Percentiles rank a stretch among this genome's conserved stretches.
These are phyloP conservation scores for Chlamydomonas sp. DNA, from an alignment of 139 green algal genomes.

Conservation along the genomic window DNA sequence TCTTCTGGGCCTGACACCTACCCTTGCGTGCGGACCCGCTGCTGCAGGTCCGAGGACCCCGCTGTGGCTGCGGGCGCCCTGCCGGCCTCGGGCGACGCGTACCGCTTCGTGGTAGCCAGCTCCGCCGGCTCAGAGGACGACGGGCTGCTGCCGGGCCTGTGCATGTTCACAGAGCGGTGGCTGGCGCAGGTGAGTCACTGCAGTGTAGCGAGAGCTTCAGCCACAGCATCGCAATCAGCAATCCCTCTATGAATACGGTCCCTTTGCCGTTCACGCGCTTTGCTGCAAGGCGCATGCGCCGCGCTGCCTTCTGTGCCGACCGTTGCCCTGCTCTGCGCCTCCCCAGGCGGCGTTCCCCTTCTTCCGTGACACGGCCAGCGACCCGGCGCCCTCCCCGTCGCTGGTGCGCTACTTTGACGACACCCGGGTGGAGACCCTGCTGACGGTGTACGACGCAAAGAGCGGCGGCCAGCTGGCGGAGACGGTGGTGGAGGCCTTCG, in stretches of 20 bases:
- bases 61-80: background rate
- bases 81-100: conserved; percentile 11
- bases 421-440: conserved; percentile 47
- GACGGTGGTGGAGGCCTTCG: conserved; percentile 16
- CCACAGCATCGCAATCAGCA: no score
- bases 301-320: background rate
- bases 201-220: background rate
- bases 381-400: background rate
- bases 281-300: background rate
- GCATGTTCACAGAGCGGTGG: conserved; percentile 65
- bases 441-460: conserved; percentile 50
- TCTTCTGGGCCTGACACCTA: no score
- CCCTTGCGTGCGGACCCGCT: no score
- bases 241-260: background rate
- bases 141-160: conserved; percentile 70
- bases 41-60: no score
- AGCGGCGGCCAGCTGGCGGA: conserved; percentile 32
- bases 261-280: background rate
- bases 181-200: conserved; percentile 42
- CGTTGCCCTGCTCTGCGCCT: no score
- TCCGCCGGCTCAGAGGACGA: conserved; percentile 27
- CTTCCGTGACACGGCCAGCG: conserved; percentile 51
- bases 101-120: conserved; percentile 50
- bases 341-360: conserved; percentile 56
- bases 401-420: conserved; percentile 70